Conservation (phyloP, 768 basidiomycete species). For the Mycena crocata region DNA sequence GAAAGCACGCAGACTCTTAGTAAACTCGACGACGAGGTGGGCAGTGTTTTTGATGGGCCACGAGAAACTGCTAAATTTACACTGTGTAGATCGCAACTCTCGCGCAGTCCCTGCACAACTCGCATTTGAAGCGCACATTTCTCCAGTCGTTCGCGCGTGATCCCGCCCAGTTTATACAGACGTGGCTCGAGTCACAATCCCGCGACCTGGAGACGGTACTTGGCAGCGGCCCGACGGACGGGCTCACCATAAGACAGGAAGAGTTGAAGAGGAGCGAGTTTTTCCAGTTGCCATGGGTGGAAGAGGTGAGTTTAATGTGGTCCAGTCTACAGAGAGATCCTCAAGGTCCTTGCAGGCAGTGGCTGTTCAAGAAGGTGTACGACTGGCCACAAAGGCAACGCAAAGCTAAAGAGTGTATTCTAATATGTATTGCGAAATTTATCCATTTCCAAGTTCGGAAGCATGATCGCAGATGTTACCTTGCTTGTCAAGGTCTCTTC, state of each 20-base stretch:
- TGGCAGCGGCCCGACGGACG: conserved; percentile 88
- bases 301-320: conserved; percentile 54
- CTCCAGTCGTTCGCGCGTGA: conserved; percentile 83
- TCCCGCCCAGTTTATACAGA: conserved; percentile 85
- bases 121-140: conserved; percentile 89
- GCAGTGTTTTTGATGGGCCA: neutral
- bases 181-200: conserved; percentile 93
- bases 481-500: no score
- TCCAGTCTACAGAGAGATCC: neutral
- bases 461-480: no score
- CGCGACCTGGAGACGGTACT: conserved; percentile 90
- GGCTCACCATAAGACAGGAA: conserved; percentile 84
- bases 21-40: conserved; percentile 92
- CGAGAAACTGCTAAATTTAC: neutral
- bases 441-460: no score
- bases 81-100: conserved; percentile 76
- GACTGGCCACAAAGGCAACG: conserved; percentile 25
- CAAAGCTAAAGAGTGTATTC: conserved; percentile 18
- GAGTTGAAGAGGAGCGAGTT: conserved; percentile 91
- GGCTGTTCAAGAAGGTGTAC: conserved; percentile 26
- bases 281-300: conserved; percentile 93
- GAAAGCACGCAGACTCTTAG: conserved; percentile 75
- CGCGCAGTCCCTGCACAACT: conserved; percentile 87
- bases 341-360: conserved; percentile 9
- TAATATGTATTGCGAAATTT: no score